Percentiles rank a stretch among this genome's conserved stretches.
These are phyloP conservation scores for Cystobasidium sp. DNA, from an alignment of 1,284 basidiomycete species.

Conservation along the genomic window DNA sequence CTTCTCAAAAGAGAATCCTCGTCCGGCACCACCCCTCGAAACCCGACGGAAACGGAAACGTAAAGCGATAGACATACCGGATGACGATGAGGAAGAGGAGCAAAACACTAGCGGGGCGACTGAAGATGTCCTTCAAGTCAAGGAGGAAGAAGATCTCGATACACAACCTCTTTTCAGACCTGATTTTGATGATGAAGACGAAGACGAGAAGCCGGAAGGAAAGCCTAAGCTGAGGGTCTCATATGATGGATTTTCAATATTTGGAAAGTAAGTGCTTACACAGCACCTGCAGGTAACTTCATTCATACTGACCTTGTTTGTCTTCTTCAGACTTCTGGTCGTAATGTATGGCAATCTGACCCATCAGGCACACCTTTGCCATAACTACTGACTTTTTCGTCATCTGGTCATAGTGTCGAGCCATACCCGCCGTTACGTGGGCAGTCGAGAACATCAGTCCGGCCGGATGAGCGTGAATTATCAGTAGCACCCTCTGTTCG, in stretches of 20 bases:
- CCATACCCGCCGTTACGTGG: conserved; percentile 34
- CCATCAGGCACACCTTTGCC: conserved; percentile 46
- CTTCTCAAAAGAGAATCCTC: conserved; percentile 30
- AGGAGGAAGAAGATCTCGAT: conserved; percentile 30
- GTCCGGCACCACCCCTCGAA: conserved; percentile 14
- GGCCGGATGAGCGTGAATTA: conserved; percentile 23
- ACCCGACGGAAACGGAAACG: conserved; percentile 25
- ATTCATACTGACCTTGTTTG: background rate
- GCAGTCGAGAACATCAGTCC: conserved; percentile 15
- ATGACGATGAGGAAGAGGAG: conserved; percentile 28
- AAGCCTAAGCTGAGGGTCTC: conserved; percentile 45
- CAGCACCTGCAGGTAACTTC: background rate
- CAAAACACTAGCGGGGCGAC: background rate
- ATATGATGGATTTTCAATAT: conserved; percentile 49
- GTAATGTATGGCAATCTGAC: conserved; percentile 13
- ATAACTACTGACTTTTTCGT: background rate
- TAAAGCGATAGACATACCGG: background rate
- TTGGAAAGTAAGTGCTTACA: conserved; percentile 45
- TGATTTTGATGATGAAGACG: conserved; percentile 48
- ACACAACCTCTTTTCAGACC: conserved; percentile 46
- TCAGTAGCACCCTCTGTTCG: conserved; percentile 25
- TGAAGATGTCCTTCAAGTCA: conserved; percentile 10
- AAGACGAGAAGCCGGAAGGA: conserved; percentile 49
- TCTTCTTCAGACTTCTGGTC: conserved; percentile 5
- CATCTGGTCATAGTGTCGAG: conserved; percentile 30